Evolutionary conservation across 805 yeast genomes (phyloP).

Genomic region (Metschnikowia lachancei): DNA sequence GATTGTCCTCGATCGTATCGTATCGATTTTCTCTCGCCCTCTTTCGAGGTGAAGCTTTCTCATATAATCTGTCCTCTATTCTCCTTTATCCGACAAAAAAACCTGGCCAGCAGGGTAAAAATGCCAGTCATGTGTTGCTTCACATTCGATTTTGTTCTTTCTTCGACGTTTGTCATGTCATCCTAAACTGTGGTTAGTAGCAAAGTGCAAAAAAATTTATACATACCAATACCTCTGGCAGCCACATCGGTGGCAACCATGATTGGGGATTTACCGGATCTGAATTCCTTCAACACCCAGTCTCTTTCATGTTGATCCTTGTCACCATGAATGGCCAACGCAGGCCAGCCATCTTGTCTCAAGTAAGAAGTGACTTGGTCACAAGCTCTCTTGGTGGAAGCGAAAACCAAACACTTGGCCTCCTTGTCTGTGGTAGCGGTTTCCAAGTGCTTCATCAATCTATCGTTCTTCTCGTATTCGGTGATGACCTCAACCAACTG

Average conservation of each 20-base stretch:
- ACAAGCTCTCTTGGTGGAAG: conserved; percentile 97
- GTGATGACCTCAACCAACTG: conserved; percentile 89
- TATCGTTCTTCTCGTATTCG: conserved; percentile 93
- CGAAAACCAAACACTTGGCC: conserved; percentile 81
- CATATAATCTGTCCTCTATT: conserved; percentile 17
- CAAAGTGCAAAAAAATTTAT: conserved; percentile 22
- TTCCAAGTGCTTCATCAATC: conserved; percentile 78
- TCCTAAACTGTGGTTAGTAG: conserved; percentile 23
- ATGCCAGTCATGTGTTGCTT: conserved; percentile 1
- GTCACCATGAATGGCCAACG: conserved; percentile 98
- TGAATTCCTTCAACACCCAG: conserved; percentile 95
- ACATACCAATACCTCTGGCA: conserved; percentile 99
- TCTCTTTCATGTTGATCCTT: conserved; percentile 97
- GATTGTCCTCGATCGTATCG: conserved; percentile 12
- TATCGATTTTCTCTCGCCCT: conserved; percentile 11
- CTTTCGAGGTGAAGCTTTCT: conserved; percentile 17
- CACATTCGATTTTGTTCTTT: conserved; percentile 3
- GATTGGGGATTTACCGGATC: conserved; percentile 87
- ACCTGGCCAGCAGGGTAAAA: conserved; percentile 13
- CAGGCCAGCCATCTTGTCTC: conserved; percentile 98
- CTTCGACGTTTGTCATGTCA: conserved; percentile 10
- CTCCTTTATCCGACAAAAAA: conserved; percentile 14
- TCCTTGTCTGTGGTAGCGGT: conserved; percentile 66
- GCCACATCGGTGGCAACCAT: conserved; percentile 99
- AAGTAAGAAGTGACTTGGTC: conserved; percentile 89